phyloP scores from a whole-genome alignment of 2,329 filamentous ascomycete species.

The Alternaria consortialis region DNA sequence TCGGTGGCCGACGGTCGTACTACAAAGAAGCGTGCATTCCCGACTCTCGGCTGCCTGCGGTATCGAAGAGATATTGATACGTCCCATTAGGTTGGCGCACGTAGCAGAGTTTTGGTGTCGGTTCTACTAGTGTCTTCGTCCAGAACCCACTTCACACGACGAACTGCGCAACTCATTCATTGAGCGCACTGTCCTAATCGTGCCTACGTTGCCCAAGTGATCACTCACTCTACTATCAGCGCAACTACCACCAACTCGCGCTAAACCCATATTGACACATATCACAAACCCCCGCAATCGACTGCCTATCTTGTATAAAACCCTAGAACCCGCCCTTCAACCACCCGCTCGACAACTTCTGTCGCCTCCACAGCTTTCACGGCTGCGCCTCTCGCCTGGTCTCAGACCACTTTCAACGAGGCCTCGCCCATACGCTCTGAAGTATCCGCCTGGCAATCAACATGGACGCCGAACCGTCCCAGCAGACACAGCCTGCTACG shows the following conservation, averaged over 20 bases:
- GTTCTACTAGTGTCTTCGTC: neutral
- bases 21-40: neutral
- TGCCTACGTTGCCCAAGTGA: constrained; percentile 14
- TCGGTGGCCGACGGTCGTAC: neutral
- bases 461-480: constrained; percentile 34
- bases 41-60: neutral
- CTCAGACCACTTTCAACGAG: too few relatives aligned
- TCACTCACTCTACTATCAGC: constrained; percentile 7
- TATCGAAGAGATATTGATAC: constrained; percentile 6
- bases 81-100: constrained; percentile 33
- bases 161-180: neutral
- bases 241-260: constrained; percentile 11
- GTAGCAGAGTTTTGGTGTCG: constrained; percentile 8
- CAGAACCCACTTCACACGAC: constrained; percentile 3
- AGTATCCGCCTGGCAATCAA: neutral
- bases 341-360: neutral
- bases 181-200: constrained; percentile 11
- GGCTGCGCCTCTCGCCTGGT: neutral
- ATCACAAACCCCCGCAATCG: constrained; percentile 2
- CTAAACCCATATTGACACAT: constrained; percentile 5
- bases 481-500: constrained; percentile 70
- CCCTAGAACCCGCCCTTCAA: neutral
- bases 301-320: constrained; percentile 6
- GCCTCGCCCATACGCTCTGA: neutral
- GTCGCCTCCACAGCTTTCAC: neutral